Percentiles rank a stretch among this genome's conserved stretches.
Conservation (phyloP, 768 basidiomycete species). For the Cystoderma amianthinum region DNA sequence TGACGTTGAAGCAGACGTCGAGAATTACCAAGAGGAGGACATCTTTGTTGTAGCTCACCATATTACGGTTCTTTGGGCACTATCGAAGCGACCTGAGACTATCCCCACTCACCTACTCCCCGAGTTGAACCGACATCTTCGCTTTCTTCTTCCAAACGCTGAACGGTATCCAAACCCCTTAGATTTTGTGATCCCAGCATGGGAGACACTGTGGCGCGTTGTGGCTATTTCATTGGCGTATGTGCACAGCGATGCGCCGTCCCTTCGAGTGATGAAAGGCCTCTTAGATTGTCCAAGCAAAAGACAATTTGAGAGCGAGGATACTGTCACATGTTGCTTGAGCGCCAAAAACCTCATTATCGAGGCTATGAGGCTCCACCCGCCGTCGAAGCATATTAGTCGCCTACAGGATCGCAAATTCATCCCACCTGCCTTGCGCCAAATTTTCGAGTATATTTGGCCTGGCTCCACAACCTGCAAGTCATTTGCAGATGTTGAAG, state of each 20-base stretch:
- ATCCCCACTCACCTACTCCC: slow-evolving; percentile 24
- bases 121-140: slow-evolving; percentile 27
- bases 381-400: slow-evolving; percentile 42
- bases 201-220: slow-evolving; percentile 60
- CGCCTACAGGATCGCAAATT: slow-evolving; percentile 13
- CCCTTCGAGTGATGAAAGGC: slow-evolving; percentile 21
- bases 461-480: neutral
- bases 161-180: slow-evolving; percentile 30
- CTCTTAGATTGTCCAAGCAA: slow-evolving; percentile 24
- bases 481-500: slow-evolving; percentile 28
- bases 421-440: slow-evolving; percentile 3
- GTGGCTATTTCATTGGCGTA: slow-evolving; percentile 37
- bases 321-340: slow-evolving; percentile 8
- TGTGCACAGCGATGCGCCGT: slow-evolving; percentile 17
- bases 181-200: slow-evolving; percentile 49
- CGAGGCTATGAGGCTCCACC: slow-evolving; percentile 43
- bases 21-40: slow-evolving; percentile 20
- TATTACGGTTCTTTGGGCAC: slow-evolving; percentile 41
- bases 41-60: slow-evolving; percentile 26
- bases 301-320: slow-evolving; percentile 17
- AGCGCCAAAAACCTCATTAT: slow-evolving; percentile 28
- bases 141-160: slow-evolving; percentile 30
- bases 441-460: neutral
- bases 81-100: slow-evolving; percentile 27
- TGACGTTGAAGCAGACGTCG: slow-evolving; percentile 17